Evolutionary conservation across 2,329 filamentous ascomycete genomes (phyloP).

Genomic region (Parasarocladium wereldwijsianum): DNA sequence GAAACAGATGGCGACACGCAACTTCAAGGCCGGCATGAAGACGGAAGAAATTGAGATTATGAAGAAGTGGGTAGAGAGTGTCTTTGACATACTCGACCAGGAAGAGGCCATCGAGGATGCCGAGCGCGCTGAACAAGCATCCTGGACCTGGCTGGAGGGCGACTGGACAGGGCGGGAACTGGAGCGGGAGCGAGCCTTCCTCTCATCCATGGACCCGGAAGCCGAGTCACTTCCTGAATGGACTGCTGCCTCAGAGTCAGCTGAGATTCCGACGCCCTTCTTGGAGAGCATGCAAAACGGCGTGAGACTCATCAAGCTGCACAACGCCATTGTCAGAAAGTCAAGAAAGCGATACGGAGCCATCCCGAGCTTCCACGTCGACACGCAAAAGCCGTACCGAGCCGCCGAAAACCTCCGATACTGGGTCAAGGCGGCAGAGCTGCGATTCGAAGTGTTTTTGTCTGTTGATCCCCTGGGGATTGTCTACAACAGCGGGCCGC

Average conservation of each 20-base stretch:
- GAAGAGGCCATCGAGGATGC: constrained; percentile 66
- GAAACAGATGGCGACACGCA: constrained; percentile 78
- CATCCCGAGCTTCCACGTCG: constrained; percentile 80
- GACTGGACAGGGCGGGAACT: constrained; percentile 65
- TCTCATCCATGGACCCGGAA: constrained; percentile 56
- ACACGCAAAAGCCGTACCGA: constrained; percentile 88
- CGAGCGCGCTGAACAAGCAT: constrained; percentile 54
- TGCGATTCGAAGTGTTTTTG: constrained; percentile 80
- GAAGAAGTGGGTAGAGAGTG: constrained; percentile 62
- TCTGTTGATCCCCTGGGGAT: constrained; percentile 76
- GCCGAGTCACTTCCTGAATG: constrained; percentile 51
- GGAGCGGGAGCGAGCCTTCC: constrained; percentile 68
- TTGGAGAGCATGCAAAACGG: constrained; percentile 63
- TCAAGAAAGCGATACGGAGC: constrained; percentile 78
- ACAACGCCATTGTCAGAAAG: constrained; percentile 77
- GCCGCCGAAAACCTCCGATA: constrained; percentile 86
- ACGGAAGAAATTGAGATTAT: constrained; percentile 66
- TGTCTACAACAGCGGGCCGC: constrained; percentile 56
- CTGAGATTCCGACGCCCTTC: constrained; percentile 55
- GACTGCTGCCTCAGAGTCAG: constrained; percentile 29
- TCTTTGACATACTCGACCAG: constrained; percentile 59
- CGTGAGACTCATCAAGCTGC: constrained; percentile 66
- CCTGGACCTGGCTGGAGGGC: constrained; percentile 66
- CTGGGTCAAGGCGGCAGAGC: constrained; percentile 91
- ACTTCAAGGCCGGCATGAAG: constrained; percentile 70